Evolutionary conservation across 2,329 filamentous ascomycete genomes (phyloP).

Genomic region (Trichoderma asperellum): DNA sequence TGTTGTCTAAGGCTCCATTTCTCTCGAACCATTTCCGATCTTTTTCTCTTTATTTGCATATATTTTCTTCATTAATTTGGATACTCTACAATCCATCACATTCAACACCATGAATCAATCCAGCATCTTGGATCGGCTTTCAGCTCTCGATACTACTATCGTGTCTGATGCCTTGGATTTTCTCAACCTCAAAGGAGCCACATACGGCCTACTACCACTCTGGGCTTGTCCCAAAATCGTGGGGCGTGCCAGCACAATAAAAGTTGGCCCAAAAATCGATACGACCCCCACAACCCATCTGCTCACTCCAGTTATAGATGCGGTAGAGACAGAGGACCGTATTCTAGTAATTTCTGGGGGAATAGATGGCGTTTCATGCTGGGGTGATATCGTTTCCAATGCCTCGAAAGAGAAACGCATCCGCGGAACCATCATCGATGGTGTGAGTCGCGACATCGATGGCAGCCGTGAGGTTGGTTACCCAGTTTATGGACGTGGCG

Average conservation of each 20-base stretch:
- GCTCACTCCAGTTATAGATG: neutral
- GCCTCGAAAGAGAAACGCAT: conserved; percentile 35
- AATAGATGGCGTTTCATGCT: conserved; percentile 31
- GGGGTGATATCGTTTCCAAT: conserved; percentile 34
- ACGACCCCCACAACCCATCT: neutral
- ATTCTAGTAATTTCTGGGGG: conserved; percentile 30
- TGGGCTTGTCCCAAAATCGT: conserved; percentile 33
- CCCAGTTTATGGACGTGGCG: conserved; percentile 35
- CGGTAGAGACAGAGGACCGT: neutral
- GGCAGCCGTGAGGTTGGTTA: conserved; percentile 40
- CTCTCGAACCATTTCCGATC: no score
- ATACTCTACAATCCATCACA: no score
- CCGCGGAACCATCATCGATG: conserved; percentile 41
- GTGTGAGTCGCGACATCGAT: conserved; percentile 41
- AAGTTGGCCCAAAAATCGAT: neutral
- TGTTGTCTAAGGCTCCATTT: no score
- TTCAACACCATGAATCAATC: neutral
- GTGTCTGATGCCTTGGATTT: conserved; percentile 34
- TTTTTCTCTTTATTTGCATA: no score
- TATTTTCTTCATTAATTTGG: no score
- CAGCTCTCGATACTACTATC: conserved; percentile 31
- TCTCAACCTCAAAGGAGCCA: conserved; percentile 31
- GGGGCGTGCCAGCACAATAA: conserved; percentile 26
- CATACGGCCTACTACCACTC: conserved; percentile 31
- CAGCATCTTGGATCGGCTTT: conserved; percentile 29